Percentiles rank a stretch among this genome's conserved stretches.
Conservation (phyloP, 352 stramenopile species). For the Globisporangium paddicum region DNA sequence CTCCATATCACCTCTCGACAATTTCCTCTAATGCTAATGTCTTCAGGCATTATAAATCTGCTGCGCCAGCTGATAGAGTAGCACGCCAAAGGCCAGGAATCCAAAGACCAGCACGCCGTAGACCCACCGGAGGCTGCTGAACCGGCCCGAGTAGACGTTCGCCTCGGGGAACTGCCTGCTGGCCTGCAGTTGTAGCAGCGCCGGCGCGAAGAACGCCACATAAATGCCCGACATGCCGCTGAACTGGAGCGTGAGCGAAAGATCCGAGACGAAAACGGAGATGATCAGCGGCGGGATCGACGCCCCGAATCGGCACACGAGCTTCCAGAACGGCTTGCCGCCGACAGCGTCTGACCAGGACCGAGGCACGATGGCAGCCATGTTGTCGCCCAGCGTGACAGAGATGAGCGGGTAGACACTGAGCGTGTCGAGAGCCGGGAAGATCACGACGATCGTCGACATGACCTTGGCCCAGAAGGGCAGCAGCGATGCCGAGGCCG, state of each 20-base stretch:
- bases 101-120: constrained; percentile 68
- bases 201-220: constrained; percentile 77
- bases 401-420: constrained; percentile 91
- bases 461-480: constrained; percentile 57
- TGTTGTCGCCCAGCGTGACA: constrained; percentile 89
- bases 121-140: constrained; percentile 49
- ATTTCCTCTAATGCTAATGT: not conserved
- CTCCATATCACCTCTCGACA: not conserved
- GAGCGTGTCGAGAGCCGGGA: constrained; percentile 87
- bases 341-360: constrained; percentile 28
- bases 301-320: constrained; percentile 76
- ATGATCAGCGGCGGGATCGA: constrained; percentile 73
- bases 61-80: constrained; percentile 56
- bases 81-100: constrained; percentile 44
- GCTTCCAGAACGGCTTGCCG: constrained; percentile 46
- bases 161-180: constrained; percentile 35
- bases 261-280: constrained; percentile 77
- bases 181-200: constrained; percentile 58
- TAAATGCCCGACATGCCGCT: constrained; percentile 76
- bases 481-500: constrained; percentile 30
- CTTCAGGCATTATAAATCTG: constrained; percentile 22
- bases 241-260: constrained; percentile 85
- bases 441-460: constrained; percentile 84
- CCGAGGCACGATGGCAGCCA: constrained; percentile 56
- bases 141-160: constrained; percentile 65